Conservation (phyloP, 441 rosid genomes). For the Viola pubescens region DNA sequence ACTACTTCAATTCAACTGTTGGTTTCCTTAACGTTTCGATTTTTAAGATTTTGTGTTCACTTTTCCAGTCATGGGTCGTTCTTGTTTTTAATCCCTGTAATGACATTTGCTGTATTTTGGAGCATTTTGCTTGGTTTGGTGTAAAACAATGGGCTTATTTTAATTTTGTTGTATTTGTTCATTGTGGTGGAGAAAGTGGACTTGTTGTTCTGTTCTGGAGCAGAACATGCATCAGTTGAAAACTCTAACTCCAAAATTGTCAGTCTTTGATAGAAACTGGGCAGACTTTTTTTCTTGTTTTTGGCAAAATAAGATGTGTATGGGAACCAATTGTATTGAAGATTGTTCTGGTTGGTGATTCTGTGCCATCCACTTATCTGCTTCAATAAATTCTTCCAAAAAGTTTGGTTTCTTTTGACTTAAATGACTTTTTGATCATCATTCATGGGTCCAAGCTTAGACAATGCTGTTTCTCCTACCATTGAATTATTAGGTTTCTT, state of each 20-base stretch:
- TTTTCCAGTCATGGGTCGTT: too few species aligned
- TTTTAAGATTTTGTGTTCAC: too few species aligned
- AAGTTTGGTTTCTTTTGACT: slow-evolving; percentile 24
- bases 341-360: too few species aligned
- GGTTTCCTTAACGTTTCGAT: too few species aligned
- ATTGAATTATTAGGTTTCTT: slow-evolving; percentile 9
- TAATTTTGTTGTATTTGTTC: not conserved
- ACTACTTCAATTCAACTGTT: too few species aligned
- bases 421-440: not conserved
- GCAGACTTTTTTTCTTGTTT: slow-evolving; percentile 2
- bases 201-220: slow-evolving; percentile 18
- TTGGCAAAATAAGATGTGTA: too few species aligned
- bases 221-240: slow-evolving; percentile 11
- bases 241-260: not conserved
- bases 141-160: not conserved
- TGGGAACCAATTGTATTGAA: too few species aligned
- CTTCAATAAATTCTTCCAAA: not conserved
- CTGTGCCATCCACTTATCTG: too few species aligned
- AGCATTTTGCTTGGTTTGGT: too few species aligned
- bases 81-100: too few species aligned
- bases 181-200: slow-evolving; percentile 1
- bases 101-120: too few species aligned
- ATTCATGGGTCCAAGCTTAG: slow-evolving; percentile 11
- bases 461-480: slow-evolving; percentile 14
- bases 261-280: slow-evolving; percentile 8